Base-by-base conservation (phyloP, 768 basidiomycete genomes). In the Trametes villosa region DNA sequence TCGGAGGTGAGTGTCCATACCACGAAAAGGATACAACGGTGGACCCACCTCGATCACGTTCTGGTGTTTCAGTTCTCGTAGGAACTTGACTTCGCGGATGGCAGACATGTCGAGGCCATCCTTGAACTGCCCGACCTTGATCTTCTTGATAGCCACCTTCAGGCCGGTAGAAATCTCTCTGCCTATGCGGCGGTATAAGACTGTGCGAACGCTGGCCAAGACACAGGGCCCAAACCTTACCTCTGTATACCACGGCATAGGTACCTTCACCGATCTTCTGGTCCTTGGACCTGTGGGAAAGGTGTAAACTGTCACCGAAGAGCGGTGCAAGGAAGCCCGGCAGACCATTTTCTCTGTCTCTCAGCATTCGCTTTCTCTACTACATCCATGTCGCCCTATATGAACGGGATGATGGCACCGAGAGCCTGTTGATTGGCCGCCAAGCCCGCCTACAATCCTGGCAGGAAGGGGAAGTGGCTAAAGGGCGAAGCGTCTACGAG, bases 41-140 rank as follows among this genome's bases (percentile, higher is more conserved):
- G 24, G 11, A 12, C 70, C 80, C 33, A 92, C 96, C 80, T 92
- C 92, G 65, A 99, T 98, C 69, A 99, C 84, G 70, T 98, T 98
- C 58, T 90, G 90, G 77, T 99, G 97, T 60, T 86, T 87, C 41
- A 99, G 76, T 74, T 99, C 97, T 36, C 95, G 87, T 58, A 99
- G 79, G 72, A 95, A 98, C 74, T 97, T 98, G 69, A 99, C 96
- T 77, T 99, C 97, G 15, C 97, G 89, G 57, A 99, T 88, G 58
- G 97, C 97, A 62, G 94, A 96, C 95, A 99, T 98, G 76, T 98
- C 96, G 33, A 99, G 82, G 13, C 97, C 97, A 75, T 98, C 97
- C 73, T 96, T 96, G 81, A 96, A 95, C 67, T 92, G 91, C 5
- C 95, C 94, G 15, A 96, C 89, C 70, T 96, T 96, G 66, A 97